phyloP scores from a whole-genome alignment of 2,329 filamentous ascomycete species.

The Colletotrichum somersetense region DNA sequence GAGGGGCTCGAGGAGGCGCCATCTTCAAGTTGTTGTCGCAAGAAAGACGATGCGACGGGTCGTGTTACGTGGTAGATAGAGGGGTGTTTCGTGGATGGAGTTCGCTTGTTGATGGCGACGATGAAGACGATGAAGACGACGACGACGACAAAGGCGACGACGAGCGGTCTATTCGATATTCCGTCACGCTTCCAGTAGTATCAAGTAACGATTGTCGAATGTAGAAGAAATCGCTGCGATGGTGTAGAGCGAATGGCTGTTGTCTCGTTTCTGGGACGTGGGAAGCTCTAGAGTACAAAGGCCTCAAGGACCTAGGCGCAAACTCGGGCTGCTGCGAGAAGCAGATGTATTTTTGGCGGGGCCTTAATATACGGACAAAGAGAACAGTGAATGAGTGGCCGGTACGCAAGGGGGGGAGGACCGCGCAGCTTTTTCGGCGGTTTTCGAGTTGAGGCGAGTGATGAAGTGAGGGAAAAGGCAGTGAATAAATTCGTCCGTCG shows the following conservation, averaged over 20 bases:
- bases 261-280: constrained; percentile 11
- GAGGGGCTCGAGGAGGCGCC: constrained; percentile 43
- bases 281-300: constrained; percentile 28
- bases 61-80: background rate
- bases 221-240: background rate
- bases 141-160: background rate
- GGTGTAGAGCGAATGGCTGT: constrained; percentile 12
- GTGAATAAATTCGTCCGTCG: constrained; percentile 41
- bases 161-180: background rate
- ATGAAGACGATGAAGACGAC: too few relatives aligned
- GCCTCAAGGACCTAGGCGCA: constrained; percentile 17
- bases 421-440: constrained; percentile 13
- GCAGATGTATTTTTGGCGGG: background rate
- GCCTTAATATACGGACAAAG: constrained; percentile 11
- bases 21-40: constrained; percentile 21
- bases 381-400: background rate
- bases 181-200: background rate
- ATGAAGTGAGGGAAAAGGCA: constrained; percentile 5
- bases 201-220: background rate
- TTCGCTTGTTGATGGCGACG: background rate
- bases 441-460: constrained; percentile 8
- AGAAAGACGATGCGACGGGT: constrained; percentile 3
- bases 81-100: background rate
- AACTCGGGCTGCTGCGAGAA: constrained; percentile 18
- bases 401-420: background rate